A percentile compares a stretch with the other conserved stretches of the same genome.
These are phyloP conservation scores for Vachellia collinsii DNA, from an alignment of 306 rosid genomes.

Conservation along the genomic window DNA sequence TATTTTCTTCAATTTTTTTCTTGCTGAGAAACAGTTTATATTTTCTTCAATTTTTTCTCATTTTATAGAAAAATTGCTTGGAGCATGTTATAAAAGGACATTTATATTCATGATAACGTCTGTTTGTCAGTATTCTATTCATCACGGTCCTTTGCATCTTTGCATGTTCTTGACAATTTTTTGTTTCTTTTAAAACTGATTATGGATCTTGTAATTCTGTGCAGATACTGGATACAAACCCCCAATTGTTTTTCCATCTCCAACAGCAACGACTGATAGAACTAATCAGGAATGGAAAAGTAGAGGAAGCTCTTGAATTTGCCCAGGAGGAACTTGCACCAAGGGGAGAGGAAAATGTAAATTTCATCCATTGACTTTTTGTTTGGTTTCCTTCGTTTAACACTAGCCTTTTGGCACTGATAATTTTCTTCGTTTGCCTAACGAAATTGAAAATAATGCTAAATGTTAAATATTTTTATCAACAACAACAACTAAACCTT, in stretches of 20 bases:
- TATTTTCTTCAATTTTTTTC: background rate
- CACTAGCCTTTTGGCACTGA: background rate
- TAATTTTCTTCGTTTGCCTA: slow-evolving; percentile 22
- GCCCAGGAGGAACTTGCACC: slow-evolving; percentile 99
- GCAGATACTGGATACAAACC: slow-evolving; percentile 98
- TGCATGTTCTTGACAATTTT: background rate
- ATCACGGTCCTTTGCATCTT: background rate
- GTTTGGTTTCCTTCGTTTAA: slow-evolving; percentile 5
- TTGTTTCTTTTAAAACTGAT: background rate
- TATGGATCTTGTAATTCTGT: slow-evolving; percentile 37
- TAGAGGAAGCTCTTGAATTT: slow-evolving; percentile 95
- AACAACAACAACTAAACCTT: too few species aligned
- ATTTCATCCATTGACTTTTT: slow-evolving; percentile 10
- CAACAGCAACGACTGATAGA: slow-evolving; percentile 96
- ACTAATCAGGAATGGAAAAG: slow-evolving; percentile 87
- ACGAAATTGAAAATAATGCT: slow-evolving; percentile 18
- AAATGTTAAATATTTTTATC: slow-evolving; percentile 4
- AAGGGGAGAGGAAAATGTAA: slow-evolving; percentile 98
- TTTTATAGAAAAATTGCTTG: background rate
- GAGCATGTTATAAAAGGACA: background rate
- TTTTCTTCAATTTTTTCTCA: background rate
- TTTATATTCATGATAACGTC: background rate
- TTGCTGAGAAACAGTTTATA: background rate
- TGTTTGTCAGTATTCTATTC: slow-evolving; percentile 2
- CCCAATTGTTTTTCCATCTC: slow-evolving; percentile 96